phyloP scores from a whole-genome alignment of 306 rosid genomes.

The Heteromeles arbutifolia region DNA sequence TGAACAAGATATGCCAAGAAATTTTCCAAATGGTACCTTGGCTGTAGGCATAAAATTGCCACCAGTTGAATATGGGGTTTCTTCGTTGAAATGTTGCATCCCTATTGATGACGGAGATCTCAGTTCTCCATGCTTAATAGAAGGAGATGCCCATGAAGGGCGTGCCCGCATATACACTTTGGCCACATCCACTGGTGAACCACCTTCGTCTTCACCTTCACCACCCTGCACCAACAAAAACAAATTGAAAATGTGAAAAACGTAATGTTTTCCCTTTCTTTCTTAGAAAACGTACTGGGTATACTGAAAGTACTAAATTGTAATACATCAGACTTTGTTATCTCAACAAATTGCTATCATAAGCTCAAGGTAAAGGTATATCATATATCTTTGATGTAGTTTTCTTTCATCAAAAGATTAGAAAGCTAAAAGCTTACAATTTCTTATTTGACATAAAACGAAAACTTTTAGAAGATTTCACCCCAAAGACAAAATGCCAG shows the following conservation, averaged over 20 bases:
- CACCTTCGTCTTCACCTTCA: conserved; percentile 57
- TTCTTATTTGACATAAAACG: neutral
- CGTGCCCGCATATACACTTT: conserved; percentile 74
- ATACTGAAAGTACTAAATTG: neutral
- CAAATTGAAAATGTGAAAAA: neutral
- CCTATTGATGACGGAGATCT: conserved; percentile 47
- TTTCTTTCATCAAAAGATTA: neutral
- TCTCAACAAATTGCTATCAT: neutral
- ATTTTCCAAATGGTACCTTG: conserved; percentile 49
- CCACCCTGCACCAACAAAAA: conserved; percentile 39
- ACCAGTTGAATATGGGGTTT: conserved; percentile 50
- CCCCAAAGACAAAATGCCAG: neutral
- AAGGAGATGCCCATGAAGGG: conserved; percentile 89
- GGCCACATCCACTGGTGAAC: conserved; percentile 90
- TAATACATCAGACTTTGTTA: neutral
- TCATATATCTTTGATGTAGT: neutral
- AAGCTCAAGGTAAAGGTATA: neutral
- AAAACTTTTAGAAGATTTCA: neutral
- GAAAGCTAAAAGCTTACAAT: neutral
- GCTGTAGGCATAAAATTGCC: conserved; percentile 47
- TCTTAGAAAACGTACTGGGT: neutral
- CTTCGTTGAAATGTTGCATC: conserved; percentile 57
- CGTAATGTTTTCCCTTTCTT: neutral
- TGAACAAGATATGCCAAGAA: neutral
- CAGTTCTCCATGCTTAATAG: conserved; percentile 38